Evolutionary conservation across 208 protist species (phyloP), one percentile per base, ranked within the genome.

Genomic region (Wallacemonas rigidus): DNA sequence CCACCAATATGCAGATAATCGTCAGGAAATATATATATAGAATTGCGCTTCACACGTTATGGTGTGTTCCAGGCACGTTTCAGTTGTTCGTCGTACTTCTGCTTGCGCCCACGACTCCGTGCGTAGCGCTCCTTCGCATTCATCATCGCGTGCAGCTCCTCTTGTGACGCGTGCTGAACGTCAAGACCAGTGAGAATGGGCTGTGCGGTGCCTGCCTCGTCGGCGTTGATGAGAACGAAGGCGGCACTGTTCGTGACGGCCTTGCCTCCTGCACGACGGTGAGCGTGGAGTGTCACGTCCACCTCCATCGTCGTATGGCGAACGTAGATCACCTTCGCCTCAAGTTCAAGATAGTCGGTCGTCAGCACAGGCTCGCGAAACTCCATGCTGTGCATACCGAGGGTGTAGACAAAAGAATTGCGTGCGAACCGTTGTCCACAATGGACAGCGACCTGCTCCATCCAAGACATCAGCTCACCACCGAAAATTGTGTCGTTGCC

Each of bases 211-310:
- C 75, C 75, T 17, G 47, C 3, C 7, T 71, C 60, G 43, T 86
- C 77, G 44, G 80, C 55, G 41, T 57, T 71, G 17, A 86, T 61
- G 41, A 91, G 70, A 7, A 91, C 39, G 65, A 88, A 91, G 12
- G 71, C 67, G 43, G 82, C 82, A 17, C 70, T 56, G 75, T 86
- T 91, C 5, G 80, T 87, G 8, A 62, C 70, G 0, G 68, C 70
- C 60, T 65, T 65, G 51, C 60, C 60, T 1, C 80, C 80, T 15
- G 75, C 57, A 14, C 57, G 26, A 1, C 62, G 44, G 36, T 82
- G 67, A 15, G 64, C 75, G 4, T 72, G 17, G 2, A 87, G 40
- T 1, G 39, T 60, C 17, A 87, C 71, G 51, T 76, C 75, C 48
- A 87, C 79, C 50, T 79, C 64, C 55, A 87, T 55, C 5, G 82